Evolutionary conservation across 306 rosid genomes (phyloP), one percentile per base, ranked within the genome.

Genomic region (Prunus fruticosa): DNA sequence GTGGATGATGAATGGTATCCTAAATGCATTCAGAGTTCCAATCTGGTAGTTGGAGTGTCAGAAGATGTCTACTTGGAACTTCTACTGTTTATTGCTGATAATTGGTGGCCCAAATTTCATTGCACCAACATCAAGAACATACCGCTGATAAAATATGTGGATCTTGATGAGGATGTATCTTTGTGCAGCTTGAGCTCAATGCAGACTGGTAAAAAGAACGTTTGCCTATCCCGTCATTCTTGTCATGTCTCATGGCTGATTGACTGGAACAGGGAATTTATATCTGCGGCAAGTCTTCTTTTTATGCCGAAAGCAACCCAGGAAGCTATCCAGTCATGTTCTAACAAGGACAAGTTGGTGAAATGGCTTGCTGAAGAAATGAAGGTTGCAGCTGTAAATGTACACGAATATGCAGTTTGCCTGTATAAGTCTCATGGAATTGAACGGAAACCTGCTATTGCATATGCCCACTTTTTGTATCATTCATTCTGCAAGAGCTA

Each of bases 1-100:
- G 94, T 90, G 19, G 32, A 63, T 23, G 56, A 6, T 56, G 90
- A 85, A 30, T 93, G 94, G 97, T 93, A 90, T 78, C 89, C 82
- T 11, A 93, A 85, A 84, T 93, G 93, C 87, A 79, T 93, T 22
- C 86, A 77, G 83, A 80, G 92, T 67, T 77, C 87, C 20, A 73
- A 80, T 70, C 85, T 93, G 47, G 92, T 87, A 23, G 83, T 45
- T 19, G 80, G 79, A 67, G 91, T 89, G 41, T 79, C 92, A 3
- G 96, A 93, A 22, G 72, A 53, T 32, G 67, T 82, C 15, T 89
- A 93, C 77, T 66, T 87, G 51, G 72, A 83, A 76, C 87, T 92
- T 79, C 76, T 93, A 10, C 38, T 72, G 67, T 90, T 89, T 75
- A 25, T 89, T 72, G 82, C 92, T 11, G 76, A 51, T 22, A 70